Conservation (phyloP, 441 rosid genomes). For the Cnidoscolus chayamansa region DNA sequence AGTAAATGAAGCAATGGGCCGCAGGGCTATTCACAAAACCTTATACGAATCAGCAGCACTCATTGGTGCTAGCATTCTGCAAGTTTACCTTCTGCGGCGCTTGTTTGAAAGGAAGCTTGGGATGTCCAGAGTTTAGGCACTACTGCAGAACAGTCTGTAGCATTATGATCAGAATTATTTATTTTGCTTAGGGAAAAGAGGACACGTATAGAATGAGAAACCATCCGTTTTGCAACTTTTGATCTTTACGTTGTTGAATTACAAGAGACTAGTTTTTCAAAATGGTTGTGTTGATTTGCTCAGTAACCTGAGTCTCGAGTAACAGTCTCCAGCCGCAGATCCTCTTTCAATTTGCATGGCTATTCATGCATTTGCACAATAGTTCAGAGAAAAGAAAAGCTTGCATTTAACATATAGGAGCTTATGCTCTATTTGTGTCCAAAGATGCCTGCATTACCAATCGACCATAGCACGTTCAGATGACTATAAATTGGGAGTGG, state of each 20-base stretch:
- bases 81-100: slow-evolving; percentile 63
- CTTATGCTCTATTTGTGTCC: too few species aligned
- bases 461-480: too few species aligned
- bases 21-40: slow-evolving; percentile 66
- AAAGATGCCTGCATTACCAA: too few species aligned
- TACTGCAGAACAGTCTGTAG: not conserved
- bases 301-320: too few species aligned
- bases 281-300: not conserved
- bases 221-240: not conserved
- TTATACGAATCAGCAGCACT: slow-evolving; percentile 59
- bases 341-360: too few species aligned
- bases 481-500: too few species aligned
- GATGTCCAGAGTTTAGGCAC: slow-evolving; percentile 46
- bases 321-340: too few species aligned
- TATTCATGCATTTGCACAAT: too few species aligned
- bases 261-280: not conserved
- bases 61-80: slow-evolving; percentile 52
- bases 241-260: not conserved
- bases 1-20: slow-evolving; percentile 64
- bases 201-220: slow-evolving; percentile 18
- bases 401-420: too few species aligned
- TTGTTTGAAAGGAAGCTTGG: slow-evolving; percentile 67
- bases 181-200: slow-evolving; percentile 5
- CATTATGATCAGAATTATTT: slow-evolving; percentile 8
- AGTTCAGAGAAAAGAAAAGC: too few species aligned